phyloP scores from a whole-genome alignment of 1,284 basidiomycete species.

The Singerocomus inundabilis region DNA sequence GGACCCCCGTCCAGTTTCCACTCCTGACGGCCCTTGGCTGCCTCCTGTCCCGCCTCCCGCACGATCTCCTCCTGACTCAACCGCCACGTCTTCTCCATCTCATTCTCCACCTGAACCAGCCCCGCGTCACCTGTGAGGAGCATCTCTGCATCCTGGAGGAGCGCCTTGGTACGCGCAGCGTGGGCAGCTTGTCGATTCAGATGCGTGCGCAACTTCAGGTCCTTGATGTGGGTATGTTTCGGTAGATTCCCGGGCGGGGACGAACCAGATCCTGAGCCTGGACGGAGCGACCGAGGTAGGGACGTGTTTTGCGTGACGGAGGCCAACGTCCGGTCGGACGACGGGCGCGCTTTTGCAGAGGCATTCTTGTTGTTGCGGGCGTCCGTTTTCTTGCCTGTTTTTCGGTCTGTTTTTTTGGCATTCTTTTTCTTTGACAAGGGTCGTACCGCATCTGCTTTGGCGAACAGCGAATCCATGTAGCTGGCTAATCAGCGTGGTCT shows the following conservation, averaged over 20 bases:
- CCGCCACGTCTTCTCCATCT: constrained; percentile 88
- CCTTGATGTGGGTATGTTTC: constrained; percentile 62
- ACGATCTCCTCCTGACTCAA: constrained; percentile 81
- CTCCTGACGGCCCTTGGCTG: constrained; percentile 74
- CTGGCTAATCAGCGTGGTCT: too few species aligned
- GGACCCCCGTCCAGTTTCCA: constrained; percentile 87
- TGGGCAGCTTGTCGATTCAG: constrained; percentile 61
- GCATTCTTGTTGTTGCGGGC: neutral
- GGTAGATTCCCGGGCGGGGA: constrained; percentile 42
- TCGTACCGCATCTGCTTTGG: constrained; percentile 62
- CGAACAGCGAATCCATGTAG: constrained; percentile 74
- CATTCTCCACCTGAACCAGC: constrained; percentile 67
- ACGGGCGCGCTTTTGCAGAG: constrained; percentile 12
- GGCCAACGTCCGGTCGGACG: constrained; percentile 51
- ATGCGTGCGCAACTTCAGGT: constrained; percentile 73
- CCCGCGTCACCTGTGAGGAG: constrained; percentile 67
- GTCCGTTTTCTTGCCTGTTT: constrained; percentile 23
- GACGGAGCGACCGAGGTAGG: constrained; percentile 60
- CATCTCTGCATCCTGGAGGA: constrained; percentile 65
- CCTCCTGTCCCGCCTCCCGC: constrained; percentile 67
- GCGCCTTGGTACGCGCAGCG: constrained; percentile 51
- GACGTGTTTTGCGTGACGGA: constrained; percentile 59
- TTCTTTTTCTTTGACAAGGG: constrained; percentile 46
- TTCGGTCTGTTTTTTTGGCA: constrained; percentile 7
- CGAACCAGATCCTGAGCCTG: too few species aligned